Conservation (phyloP, 2,329 filamentous ascomycete genomes). For the Westerdykella aurantiaca region DNA sequence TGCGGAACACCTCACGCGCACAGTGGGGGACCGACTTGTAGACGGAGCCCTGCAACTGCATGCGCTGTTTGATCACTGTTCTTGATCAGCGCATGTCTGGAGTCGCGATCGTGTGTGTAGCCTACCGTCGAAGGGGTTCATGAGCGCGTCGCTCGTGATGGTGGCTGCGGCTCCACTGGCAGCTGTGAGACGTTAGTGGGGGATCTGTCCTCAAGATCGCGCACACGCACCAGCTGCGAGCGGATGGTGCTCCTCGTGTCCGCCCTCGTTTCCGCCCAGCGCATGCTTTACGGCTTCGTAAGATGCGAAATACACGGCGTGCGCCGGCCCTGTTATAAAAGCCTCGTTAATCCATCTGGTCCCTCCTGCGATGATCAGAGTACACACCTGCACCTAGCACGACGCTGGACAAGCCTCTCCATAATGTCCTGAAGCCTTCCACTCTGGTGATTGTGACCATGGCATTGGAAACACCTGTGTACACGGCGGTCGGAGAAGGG, state of each 20-base stretch:
- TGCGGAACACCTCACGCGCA: conserved; percentile 78
- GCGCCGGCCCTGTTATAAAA: conserved; percentile 67
- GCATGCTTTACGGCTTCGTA: conserved; percentile 96
- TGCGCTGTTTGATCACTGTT: conserved; percentile 95
- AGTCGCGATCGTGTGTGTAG: conserved; percentile 5
- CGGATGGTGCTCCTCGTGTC: conserved; percentile 84
- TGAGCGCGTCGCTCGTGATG: conserved; percentile 94
- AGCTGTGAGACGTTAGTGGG: conserved; percentile 52
- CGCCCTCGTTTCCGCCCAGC: conserved; percentile 84
- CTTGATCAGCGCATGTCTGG: conserved; percentile 13
- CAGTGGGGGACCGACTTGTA: conserved; percentile 85
- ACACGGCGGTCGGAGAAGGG: conserved; percentile 71
- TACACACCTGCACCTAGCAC: conserved; percentile 79
- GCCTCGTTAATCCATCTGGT: conserved; percentile 20
- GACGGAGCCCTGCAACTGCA: conserved; percentile 95
- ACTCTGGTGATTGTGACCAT: conserved; percentile 86
- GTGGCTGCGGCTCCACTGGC: conserved; percentile 91
- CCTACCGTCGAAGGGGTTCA: conserved; percentile 98
- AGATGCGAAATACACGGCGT: conserved; percentile 96
- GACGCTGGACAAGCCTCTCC: conserved; percentile 95
- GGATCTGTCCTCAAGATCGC: neutral
- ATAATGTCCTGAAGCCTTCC: conserved; percentile 86
- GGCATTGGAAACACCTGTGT: conserved; percentile 85
- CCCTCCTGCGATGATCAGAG: conserved; percentile 1
- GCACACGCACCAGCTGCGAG: conserved; percentile 70